A percentile compares a stretch with the other conserved stretches of the same genome.
phyloP scores from a whole-genome alignment of 106 monocot species.

The Alisma plantagoaquatica region DNA sequence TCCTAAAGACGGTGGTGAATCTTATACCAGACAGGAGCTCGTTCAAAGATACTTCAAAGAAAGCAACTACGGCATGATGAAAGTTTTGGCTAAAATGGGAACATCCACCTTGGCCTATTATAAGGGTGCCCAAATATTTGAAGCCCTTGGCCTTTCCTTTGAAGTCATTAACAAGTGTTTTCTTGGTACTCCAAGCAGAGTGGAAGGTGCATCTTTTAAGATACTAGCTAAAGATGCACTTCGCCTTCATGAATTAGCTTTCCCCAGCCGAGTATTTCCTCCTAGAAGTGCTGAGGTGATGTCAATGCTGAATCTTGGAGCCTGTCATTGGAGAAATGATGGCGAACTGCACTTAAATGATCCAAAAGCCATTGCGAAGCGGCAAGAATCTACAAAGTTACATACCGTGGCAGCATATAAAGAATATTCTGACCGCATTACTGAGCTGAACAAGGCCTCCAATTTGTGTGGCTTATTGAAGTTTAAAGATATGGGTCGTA shows the following conservation, averaged over 20 bases:
- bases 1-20: constrained; percentile 52
- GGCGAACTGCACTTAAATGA: constrained; percentile 94
- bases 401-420: constrained; percentile 79
- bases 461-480: constrained; percentile 82
- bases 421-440: constrained; percentile 72
- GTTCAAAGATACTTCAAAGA: constrained; percentile 78
- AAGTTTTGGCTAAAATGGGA: constrained; percentile 98
- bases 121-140: constrained; percentile 95
- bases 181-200: constrained; percentile 80
- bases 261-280: constrained; percentile 56
- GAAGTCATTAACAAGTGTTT: constrained; percentile 84
- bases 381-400: constrained; percentile 77
- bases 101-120: constrained; percentile 93
- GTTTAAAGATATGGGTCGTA: constrained; percentile 51
- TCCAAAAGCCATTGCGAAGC: constrained; percentile 85
- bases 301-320: constrained; percentile 82
- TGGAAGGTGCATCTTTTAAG: constrained; percentile 85
- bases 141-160: constrained; percentile 78
- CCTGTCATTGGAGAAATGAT: constrained; percentile 91
- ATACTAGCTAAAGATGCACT: constrained; percentile 78
- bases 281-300: constrained; percentile 69
- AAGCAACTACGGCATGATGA: constrained; percentile 87
- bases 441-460: constrained; percentile 74
- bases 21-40: constrained; percentile 55
- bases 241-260: constrained; percentile 74